Evolutionary conservation across 2,329 filamentous ascomycete genomes (phyloP), one percentile per base, ranked within the genome.

Genomic region (Curvularia hawaiiensis): DNA sequence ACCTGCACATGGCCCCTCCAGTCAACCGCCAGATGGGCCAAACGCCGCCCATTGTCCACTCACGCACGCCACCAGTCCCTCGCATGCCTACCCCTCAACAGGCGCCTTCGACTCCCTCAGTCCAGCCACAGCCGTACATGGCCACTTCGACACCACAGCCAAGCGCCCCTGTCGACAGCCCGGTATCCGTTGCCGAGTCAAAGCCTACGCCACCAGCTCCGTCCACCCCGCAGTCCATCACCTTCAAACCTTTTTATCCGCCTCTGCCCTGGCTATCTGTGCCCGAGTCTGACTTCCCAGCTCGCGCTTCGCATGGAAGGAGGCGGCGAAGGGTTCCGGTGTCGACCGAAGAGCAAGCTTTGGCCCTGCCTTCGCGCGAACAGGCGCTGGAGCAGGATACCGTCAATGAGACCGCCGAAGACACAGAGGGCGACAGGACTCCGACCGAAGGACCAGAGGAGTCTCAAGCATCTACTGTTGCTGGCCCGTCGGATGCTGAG

Each of bases 221-320:
- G 16, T 61, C 65, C n/a, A 46, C 64, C 10, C 65, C 68, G 16
- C 68, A 69, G 44, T 66, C 66, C 24, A 61, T 68, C 9, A 61
- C 65, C 8, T 66, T 66, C 50, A 79, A 77, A 68, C 81, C 82
- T 2, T 85, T 80, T 68, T 79, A 79, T 59, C 80, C 84, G 57
- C 77, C 79, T 12, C 75, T 88, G 20, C 86, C 86, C 11, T 88
- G 85, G 85, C 79, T 85, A 33, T 88, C 85, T 12, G 79, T 83
- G 28, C 79, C 83, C 16, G 81, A 83, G 20, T 75, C 75, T 31
- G 75, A 80, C 2, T 88, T 88, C 66, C 85, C 85, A 3, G 73
- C 80, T 16, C 79, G 80, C 67, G 78, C 79, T 48, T 78, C 80
- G 14, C 76, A 78, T 51, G 67, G 71, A 39, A 78, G 79, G 64